These are phyloP conservation scores for Pulveroboletus sp. DNA, from an alignment of 768 basidiomycete species.

Conservation along the genomic window DNA sequence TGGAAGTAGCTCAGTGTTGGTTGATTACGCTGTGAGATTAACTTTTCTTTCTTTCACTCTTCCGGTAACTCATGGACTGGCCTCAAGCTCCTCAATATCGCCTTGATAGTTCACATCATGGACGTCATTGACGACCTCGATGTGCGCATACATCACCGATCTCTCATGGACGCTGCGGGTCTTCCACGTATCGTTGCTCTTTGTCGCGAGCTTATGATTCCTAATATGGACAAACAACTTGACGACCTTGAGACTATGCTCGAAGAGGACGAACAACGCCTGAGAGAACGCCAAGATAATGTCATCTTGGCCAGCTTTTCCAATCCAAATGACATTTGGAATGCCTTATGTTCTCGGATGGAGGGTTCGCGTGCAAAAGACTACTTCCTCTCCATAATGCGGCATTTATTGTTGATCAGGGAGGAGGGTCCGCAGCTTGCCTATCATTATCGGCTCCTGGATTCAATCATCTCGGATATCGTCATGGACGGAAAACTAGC, in stretches of 20 bases:
- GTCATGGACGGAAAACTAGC: slow-evolving; percentile 88
- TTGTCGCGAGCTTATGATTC: slow-evolving; percentile 60
- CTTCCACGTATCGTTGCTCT: slow-evolving; percentile 67
- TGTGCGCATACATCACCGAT: slow-evolving; percentile 78
- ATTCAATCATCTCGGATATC: slow-evolving; percentile 83
- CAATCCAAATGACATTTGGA: slow-evolving; percentile 83
- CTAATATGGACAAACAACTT: slow-evolving; percentile 63
- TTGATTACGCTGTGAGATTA: slow-evolving; percentile 78
- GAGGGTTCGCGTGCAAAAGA: slow-evolving; percentile 73
- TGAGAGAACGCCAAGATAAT: slow-evolving; percentile 72
- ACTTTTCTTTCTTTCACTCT: neutral
- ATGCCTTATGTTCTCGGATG: slow-evolving; percentile 72
- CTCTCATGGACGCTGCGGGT: slow-evolving; percentile 87
- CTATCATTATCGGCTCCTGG: slow-evolving; percentile 88
- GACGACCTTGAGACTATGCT: slow-evolving; percentile 53
- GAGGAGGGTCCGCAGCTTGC: slow-evolving; percentile 81
- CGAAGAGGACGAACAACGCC: slow-evolving; percentile 68
- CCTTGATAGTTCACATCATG: slow-evolving; percentile 68
- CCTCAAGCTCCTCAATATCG: slow-evolving; percentile 47
- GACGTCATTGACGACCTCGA: slow-evolving; percentile 69
- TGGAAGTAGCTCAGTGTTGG: slow-evolving; percentile 61
- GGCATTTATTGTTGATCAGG: slow-evolving; percentile 85
- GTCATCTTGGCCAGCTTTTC: slow-evolving; percentile 71
- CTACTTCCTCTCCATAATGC: slow-evolving; percentile 90
- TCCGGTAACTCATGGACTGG: slow-evolving; percentile 10